Evolutionary conservation across 139 green algal genomes (phyloP), one percentile per base, ranked within the genome.

Genomic region (Chlorokybus atmophyticus): DNA sequence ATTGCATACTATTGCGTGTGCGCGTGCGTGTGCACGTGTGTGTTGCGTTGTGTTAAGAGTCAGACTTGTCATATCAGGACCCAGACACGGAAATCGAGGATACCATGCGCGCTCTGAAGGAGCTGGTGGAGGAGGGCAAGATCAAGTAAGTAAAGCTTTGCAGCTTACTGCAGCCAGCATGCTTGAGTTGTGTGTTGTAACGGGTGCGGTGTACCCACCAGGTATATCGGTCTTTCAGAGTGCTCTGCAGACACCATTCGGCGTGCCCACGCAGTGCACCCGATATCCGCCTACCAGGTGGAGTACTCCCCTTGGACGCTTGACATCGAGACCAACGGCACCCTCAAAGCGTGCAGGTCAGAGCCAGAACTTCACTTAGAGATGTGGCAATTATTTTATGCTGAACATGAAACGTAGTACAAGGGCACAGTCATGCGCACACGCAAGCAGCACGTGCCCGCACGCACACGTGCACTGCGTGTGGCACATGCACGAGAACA

Each of bases 181-280:
- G 4, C 66, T 76, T 1, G 57, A 47, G 52, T 78, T n/a, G n/a
- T n/a, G n/a, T n/a, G n/a, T n/a, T n/a, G n/a, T n/a, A n/a, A n/a
- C 78, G 19, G 69, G 79, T 44, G 65, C 67, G 0, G 60, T 84
- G 1, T 50, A 67, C 56, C n/a, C n/a, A n/a, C n/a, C n/a, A n/a
- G 70, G 58, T 44, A 86, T 64, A 66, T 88, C 10, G 83, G 83
- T 1, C 32, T 91, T 10, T 79, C 59, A 21, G 83, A 91, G 74
- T 71, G 66, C 7, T 49, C 27, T 4, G 27, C 79, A 0, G 63
- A 64, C 1, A 70, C 82, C 54, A 69, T 91, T 10, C 70, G 82
- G 1, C 59, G 52, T 48, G 83, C 82, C 17, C 76, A 85, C 52
- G 52, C 52, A 4, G 52, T 69, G 23, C 61, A 69, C 38, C 82